These are phyloP conservation scores for Hyphodiscus hymeniophilus DNA, from an alignment of 495 filamentous ascomycete genomes.

Conservation along the genomic window DNA sequence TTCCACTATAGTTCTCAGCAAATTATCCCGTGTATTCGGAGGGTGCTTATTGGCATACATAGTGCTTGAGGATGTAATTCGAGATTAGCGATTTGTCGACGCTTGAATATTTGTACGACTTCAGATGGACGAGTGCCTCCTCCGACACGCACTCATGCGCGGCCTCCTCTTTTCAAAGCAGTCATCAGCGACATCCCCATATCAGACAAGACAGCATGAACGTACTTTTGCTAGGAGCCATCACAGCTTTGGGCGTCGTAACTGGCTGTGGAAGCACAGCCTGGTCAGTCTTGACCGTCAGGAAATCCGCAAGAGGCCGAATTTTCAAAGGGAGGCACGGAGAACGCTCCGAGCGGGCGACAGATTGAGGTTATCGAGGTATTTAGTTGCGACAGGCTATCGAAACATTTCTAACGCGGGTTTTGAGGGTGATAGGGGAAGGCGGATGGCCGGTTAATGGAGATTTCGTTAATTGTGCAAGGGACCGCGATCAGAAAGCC, in stretches of 20 bases:
- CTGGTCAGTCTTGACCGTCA: constrained; percentile 21
- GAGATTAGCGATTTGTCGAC: constrained; percentile 97
- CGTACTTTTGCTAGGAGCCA: constrained; percentile 38
- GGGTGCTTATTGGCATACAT: constrained; percentile 50
- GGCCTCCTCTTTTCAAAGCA: constrained; percentile 32
- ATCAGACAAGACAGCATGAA: neutral
- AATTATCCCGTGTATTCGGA: neutral
- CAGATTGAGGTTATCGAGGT: neutral
- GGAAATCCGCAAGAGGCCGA: constrained; percentile 14
- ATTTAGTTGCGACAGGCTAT: neutral
- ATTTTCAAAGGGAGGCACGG: constrained; percentile 16
- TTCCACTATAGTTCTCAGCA: constrained; percentile 66
- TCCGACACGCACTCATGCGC: constrained; percentile 50
- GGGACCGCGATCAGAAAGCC: too few relatives aligned
- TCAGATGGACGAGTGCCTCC: constrained; percentile 68
- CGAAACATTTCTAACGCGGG: too few relatives aligned
- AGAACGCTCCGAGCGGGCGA: constrained; percentile 23
- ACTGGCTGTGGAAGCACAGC: constrained; percentile 19
- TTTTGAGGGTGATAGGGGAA: neutral
- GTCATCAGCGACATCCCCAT: constrained; percentile 2
- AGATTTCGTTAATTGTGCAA: neutral
- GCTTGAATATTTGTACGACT: constrained; percentile 91
- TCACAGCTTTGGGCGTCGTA: constrained; percentile 23
- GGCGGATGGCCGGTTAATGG: constrained; percentile 1
- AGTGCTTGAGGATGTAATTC: constrained; percentile 85